A percentile compares a stretch with the other conserved stretches of the same genome.
These are phyloP conservation scores for Oryza longistaminata DNA, from an alignment of 176 grass and related monocot species.

Conservation along the genomic window DNA sequence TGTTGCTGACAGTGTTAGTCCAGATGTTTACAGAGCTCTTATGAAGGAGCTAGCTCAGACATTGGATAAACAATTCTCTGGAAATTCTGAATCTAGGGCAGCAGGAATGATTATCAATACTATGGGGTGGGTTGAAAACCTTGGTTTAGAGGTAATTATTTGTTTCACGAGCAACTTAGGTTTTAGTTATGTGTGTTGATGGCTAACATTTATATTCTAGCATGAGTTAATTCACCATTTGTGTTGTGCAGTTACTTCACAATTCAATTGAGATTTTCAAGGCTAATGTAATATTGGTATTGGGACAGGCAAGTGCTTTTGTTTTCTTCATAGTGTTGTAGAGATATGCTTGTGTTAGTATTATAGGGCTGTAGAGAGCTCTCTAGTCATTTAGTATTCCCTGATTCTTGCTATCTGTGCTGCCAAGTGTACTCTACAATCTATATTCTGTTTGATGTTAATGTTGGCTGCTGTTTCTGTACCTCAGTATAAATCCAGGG, in stretches of 20 bases:
- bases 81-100: constrained; percentile 93
- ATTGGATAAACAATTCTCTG: constrained; percentile 81
- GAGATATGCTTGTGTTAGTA: not conserved
- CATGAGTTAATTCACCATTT: not conserved
- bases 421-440: not conserved
- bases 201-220: not conserved
- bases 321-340: not conserved
- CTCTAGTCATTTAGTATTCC: not conserved
- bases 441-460: not conserved
- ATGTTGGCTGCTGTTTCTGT: not conserved
- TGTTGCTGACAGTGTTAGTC: constrained; percentile 63
- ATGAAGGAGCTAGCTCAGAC: constrained; percentile 91
- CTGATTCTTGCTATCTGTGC: not conserved
- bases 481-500: not conserved
- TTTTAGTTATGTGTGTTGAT: not conserved
- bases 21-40: constrained; percentile 91
- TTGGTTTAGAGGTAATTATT: constrained; percentile 80
- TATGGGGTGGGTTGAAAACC: constrained; percentile 99
- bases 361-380: constrained; percentile 16
- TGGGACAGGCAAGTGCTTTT: constrained; percentile 76
- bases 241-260: constrained; percentile 71
- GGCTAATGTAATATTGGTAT: constrained; percentile 86
- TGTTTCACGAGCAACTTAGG: not conserved
- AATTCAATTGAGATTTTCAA: constrained; percentile 86
- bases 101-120: constrained; percentile 93